Base-by-base conservation (phyloP, 139 green algal species). In the Chlorella sp. region DNA sequence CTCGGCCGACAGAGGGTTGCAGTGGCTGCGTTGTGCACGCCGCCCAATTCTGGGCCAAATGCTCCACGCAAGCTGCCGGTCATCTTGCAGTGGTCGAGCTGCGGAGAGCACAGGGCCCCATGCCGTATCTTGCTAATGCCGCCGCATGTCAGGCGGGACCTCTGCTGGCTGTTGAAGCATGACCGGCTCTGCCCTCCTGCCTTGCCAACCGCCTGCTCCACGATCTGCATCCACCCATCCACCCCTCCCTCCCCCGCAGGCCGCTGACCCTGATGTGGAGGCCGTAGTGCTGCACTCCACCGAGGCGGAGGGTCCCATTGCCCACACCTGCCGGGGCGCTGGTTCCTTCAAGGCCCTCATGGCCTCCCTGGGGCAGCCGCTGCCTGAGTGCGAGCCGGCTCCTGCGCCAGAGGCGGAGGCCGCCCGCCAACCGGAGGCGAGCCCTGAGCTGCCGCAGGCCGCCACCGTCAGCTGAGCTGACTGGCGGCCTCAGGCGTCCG, bases 191-290 rank as follows among this genome's bases (percentile, higher is more conserved):
- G n/a, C n/a, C n/a, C n/a, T n/a, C n/a, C n/a, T n/a, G n/a, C n/a
- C n/a, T n/a, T n/a, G n/a, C n/a, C n/a, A n/a, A n/a, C n/a, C n/a
- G n/a, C n/a, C n/a, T n/a, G n/a, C n/a, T n/a, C n/a, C 60, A 17
- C 22, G 9, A 2, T 32, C 60, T 68, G 9, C 22, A 1, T 6
- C 7, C 8, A 48, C 30, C 20, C 19, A 28, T 17, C 51, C 9
- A 56, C 76, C 24, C 44, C 76, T 41, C 46, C 7, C 54, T 73
- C 22, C 9, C 56, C 28, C n/a, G 43, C 85, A 88, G 85, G 85
- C 87, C 20, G 51, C 87, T 16, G 87, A 90, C 30, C 24, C 32
- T 19, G 87, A 90, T 28, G 82, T 90, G 43, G 87, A 90, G 41
- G 87, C 82, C 6, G 76, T 87, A 46, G 78, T 90, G 54, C 68